These are phyloP conservation scores for Starmerella roubikii DNA, from an alignment of 805 yeast genomes.

Conservation along the genomic window DNA sequence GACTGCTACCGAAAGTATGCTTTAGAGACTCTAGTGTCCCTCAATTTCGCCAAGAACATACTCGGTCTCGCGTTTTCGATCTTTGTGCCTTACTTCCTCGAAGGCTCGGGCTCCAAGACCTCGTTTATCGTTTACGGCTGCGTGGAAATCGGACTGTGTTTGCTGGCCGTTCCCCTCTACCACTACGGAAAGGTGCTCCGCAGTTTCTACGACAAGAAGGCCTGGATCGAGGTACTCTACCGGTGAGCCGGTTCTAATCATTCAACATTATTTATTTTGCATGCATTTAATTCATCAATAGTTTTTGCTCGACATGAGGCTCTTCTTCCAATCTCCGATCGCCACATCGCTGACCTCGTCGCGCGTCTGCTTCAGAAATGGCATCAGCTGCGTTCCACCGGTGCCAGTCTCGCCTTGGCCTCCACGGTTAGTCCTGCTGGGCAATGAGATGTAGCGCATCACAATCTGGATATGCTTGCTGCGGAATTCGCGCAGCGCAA, in stretches of 20 bases:
- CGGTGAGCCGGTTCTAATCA: neutral
- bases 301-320: neutral
- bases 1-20: conserved; percentile 47
- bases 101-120: conserved; percentile 32
- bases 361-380: conserved; percentile 87
- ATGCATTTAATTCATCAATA: neutral
- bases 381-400: conserved; percentile 85
- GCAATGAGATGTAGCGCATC: conserved; percentile 70
- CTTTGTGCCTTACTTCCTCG: conserved; percentile 38
- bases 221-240: conserved; percentile 31
- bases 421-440: conserved; percentile 44
- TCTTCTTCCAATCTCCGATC: conserved; percentile 73
- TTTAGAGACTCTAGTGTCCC: conserved; percentile 43
- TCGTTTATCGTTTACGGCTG: conserved; percentile 41
- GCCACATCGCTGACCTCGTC: conserved; percentile 93
- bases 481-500: conserved; percentile 76
- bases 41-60: conserved; percentile 41
- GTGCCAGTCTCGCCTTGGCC: conserved; percentile 69
- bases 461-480: conserved; percentile 91
- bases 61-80: conserved; percentile 44
- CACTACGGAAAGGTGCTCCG: conserved; percentile 40
- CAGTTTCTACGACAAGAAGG: conserved; percentile 38
- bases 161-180: conserved; percentile 39
- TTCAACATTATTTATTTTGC: neutral
- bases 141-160: conserved; percentile 36